These are phyloP conservation scores for Lichtheimia ornata DNA, from an alignment of 371 early-diverging fungal genomes.

Conservation along the genomic window DNA sequence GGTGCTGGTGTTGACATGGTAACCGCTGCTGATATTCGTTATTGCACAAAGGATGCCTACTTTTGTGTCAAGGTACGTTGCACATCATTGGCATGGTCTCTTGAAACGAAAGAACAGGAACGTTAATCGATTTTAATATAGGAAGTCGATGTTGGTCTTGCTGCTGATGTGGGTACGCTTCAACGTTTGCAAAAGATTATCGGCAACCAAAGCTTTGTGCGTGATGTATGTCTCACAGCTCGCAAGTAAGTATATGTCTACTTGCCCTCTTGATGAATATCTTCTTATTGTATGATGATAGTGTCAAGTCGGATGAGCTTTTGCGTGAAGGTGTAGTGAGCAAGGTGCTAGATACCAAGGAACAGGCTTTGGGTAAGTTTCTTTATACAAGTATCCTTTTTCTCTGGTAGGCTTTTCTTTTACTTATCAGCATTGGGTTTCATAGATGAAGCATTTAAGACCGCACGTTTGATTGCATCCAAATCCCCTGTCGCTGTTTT, in stretches of 20 bases:
- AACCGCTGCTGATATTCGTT: conserved; percentile 92
- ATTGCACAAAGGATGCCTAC: conserved; percentile 74
- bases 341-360: conserved; percentile 60
- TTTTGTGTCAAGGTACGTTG: conserved; percentile 78
- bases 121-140: conserved; percentile 4
- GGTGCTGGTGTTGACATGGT: conserved; percentile 91
- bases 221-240: conserved; percentile 87
- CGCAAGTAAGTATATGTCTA: conserved; percentile 52
- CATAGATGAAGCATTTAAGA: conserved; percentile 65
- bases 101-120: too few species aligned
- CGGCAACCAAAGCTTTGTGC: conserved; percentile 88
- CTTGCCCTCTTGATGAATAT: background rate
- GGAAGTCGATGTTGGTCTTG: conserved; percentile 91
- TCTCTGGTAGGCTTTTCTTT: background rate
- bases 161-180: conserved; percentile 88
- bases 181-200: conserved; percentile 94
- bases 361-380: conserved; percentile 49
- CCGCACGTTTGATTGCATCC: conserved; percentile 76
- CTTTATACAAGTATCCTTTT: background rate
- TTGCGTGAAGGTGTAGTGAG: conserved; percentile 79
- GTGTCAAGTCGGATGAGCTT: conserved; percentile 80
- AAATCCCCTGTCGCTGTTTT: conserved; percentile 90
- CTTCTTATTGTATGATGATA: conserved; percentile 11
- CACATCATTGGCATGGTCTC: too few species aligned
- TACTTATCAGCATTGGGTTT: too few species aligned